Percentiles rank a stretch among this genome's conserved stretches.
phyloP scores from a whole-genome alignment of 140 eudicot species.

The Senecio squalidus region DNA sequence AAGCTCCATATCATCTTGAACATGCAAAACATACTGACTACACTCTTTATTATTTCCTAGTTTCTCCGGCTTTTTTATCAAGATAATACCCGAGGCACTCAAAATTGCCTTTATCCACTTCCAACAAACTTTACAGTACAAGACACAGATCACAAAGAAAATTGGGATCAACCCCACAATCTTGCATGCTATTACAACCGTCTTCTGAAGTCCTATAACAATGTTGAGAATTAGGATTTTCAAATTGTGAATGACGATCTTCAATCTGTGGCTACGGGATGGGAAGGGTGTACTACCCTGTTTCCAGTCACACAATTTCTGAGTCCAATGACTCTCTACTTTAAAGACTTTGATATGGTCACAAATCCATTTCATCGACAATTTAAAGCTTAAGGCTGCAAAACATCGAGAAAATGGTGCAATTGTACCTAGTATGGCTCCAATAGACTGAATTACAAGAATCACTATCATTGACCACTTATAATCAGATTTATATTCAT shows the following conservation, averaged over 20 bases:
- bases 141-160: conserved; percentile 9
- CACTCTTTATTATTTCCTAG: not conserved
- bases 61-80: not conserved
- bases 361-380: not conserved
- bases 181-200: conserved; percentile 26
- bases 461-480: conserved; percentile 24
- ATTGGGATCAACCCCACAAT: conserved; percentile 3
- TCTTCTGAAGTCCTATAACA: conserved; percentile 18
- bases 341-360: conserved; percentile 9
- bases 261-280: conserved; percentile 4
- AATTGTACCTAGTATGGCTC: conserved; percentile 25
- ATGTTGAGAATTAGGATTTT: conserved; percentile 15
- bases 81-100: not conserved
- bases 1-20: too few relatives aligned
- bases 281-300: conserved; percentile 14
- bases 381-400: conserved; percentile 2
- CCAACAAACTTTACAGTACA: not conserved
- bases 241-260: not conserved
- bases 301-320: conserved; percentile 29
- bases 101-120: conserved; percentile 6
- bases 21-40: too few relatives aligned
- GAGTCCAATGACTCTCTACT: conserved; percentile 31
- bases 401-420: conserved; percentile 29
- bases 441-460: conserved; percentile 14
- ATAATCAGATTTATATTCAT: conserved; percentile 7